A percentile compares a stretch with the other conserved stretches of the same genome.
Evolutionary conservation across 495 filamentous ascomycete species (phyloP).

Genomic region (Talaromyces wortmannii): DNA sequence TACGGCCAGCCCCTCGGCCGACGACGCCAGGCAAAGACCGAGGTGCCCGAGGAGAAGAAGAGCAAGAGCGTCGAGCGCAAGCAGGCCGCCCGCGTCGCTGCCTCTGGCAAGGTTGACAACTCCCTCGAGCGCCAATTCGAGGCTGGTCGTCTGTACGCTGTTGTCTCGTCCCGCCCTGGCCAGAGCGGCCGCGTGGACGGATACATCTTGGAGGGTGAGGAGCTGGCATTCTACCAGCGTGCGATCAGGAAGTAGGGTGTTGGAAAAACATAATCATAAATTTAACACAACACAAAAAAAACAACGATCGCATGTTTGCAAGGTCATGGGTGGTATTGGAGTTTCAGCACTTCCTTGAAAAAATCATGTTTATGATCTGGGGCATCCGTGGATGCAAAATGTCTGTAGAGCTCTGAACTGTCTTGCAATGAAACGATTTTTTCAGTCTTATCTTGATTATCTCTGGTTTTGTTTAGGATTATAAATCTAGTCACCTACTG

Average conservation of each 20-base stretch:
- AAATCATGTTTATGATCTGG: slow-evolving; percentile 31
- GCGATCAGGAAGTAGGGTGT: slow-evolving; percentile 88
- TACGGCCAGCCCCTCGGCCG: slow-evolving; percentile 87
- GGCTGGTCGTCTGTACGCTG: slow-evolving; percentile 91
- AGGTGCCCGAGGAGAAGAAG: slow-evolving; percentile 74
- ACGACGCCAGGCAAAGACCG: slow-evolving; percentile 77
- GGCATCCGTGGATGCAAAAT: slow-evolving; percentile 30
- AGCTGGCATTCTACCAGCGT: slow-evolving; percentile 98
- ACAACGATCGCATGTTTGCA: slow-evolving; percentile 2
- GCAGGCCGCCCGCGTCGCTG: slow-evolving; percentile 77
- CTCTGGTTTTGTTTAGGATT: too few relatives aligned
- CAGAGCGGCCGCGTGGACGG: slow-evolving; percentile 95
- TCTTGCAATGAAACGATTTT: slow-evolving; percentile 29
- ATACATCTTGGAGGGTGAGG: slow-evolving; percentile 98
- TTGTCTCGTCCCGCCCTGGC: slow-evolving; percentile 84
- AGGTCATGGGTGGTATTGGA: slow-evolving; percentile 24
- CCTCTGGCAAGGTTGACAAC: slow-evolving; percentile 83
- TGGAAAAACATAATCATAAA: slow-evolving; percentile 21
- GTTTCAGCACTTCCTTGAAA: slow-evolving; percentile 37
- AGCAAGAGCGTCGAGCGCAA: slow-evolving; percentile 90
- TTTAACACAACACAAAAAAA: not conserved
- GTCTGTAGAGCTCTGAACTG: slow-evolving; percentile 39
- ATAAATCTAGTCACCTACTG: too few relatives aligned
- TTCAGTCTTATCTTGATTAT: not conserved
- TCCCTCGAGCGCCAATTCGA: slow-evolving; percentile 97